These are phyloP conservation scores for Fusarium sp. DNA, from an alignment of 2,329 filamentous ascomycete species.

Conservation along the genomic window DNA sequence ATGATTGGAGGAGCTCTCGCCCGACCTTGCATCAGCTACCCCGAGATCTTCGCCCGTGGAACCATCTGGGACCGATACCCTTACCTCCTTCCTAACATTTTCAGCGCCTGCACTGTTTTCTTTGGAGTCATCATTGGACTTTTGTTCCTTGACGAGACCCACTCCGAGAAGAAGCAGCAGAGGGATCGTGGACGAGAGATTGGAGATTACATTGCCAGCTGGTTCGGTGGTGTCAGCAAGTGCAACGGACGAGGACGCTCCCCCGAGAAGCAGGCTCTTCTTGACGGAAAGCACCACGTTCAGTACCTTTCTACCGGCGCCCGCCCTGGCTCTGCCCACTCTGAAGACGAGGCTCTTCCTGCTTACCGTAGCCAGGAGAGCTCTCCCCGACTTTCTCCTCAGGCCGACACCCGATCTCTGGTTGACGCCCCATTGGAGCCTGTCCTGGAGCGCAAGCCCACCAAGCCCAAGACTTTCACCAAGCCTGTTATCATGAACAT, in stretches of 20 bases:
- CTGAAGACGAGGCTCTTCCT: conserved; percentile 69
- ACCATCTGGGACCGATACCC: conserved; percentile 88
- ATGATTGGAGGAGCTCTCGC: conserved; percentile 92
- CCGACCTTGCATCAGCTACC: conserved; percentile 85
- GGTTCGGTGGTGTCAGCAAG: conserved; percentile 51
- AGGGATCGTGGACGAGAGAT: conserved; percentile 81
- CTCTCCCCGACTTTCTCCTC: conserved; percentile 61
- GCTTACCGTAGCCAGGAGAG: conserved; percentile 74
- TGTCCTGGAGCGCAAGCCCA: conserved; percentile 46
- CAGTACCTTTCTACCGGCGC: conserved; percentile 63
- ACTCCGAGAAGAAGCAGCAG: conserved; percentile 81
- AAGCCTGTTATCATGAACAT: conserved; percentile 88
- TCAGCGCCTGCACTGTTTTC: conserved; percentile 83
- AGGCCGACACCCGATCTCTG: conserved; percentile 41
- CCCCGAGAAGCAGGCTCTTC: conserved; percentile 71
- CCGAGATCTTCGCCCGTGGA: conserved; percentile 75
- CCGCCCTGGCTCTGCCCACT: conserved; percentile 19
- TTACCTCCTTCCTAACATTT: conserved; percentile 92
- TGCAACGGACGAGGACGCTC: conserved; percentile 54
- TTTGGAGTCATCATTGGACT: conserved; percentile 82
- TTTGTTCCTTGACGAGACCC: conserved; percentile 94
- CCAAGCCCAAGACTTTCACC: conserved; percentile 74
- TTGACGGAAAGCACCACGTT: conserved; percentile 71
- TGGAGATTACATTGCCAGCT: conserved; percentile 75
- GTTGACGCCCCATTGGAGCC: conserved; percentile 31